Percentiles rank a stretch among this genome's conserved stretches.
Conservation (phyloP, 2,329 filamentous ascomycete genomes). For the Fusarium ramigenum region DNA sequence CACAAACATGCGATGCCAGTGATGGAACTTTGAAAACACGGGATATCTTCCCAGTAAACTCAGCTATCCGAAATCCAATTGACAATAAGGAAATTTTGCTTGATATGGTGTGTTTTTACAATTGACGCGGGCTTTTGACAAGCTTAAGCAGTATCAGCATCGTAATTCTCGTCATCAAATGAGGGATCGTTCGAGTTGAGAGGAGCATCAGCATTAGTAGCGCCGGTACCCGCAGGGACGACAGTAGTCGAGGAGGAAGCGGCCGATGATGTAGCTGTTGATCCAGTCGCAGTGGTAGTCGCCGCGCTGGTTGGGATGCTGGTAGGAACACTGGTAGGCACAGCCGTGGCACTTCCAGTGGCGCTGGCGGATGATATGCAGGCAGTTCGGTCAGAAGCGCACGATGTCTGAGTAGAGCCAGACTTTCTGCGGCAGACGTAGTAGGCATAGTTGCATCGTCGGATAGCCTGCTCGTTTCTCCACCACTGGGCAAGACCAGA, state of each 20-base stretch:
- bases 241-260: background rate
- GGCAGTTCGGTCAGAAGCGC: background rate
- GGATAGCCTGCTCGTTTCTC: background rate
- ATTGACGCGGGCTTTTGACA: background rate
- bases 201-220: background rate
- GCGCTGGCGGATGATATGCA: background rate
- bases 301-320: background rate
- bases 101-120: background rate
- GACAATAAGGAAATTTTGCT: background rate
- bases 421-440: slow-evolving; percentile 5
- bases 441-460: background rate
- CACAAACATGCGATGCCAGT: background rate
- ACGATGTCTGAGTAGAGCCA: background rate
- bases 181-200: background rate
- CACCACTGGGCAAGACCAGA: background rate
- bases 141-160: background rate
- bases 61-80: background rate
- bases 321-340: background rate
- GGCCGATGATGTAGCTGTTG: background rate
- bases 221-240: background rate
- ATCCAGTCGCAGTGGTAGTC: background rate
- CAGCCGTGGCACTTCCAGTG: background rate
- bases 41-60: background rate
- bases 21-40: background rate
- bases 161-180: background rate